Evolutionary conservation across 306 rosid genomes (phyloP).

Genomic region (Ormosia emarginata): DNA sequence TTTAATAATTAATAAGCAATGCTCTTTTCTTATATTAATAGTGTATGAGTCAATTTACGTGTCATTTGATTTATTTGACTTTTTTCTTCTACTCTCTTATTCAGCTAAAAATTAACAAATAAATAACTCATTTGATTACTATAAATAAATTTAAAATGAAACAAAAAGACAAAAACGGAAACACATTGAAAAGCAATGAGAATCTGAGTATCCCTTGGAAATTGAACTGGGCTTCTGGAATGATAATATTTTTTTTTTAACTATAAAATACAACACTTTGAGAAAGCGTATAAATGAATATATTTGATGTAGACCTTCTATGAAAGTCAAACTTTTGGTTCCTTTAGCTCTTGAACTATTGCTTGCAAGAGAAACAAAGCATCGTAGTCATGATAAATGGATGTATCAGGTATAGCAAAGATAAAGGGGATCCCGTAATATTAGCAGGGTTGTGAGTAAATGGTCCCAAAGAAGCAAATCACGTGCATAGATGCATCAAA

Average conservation of each 20-base stretch:
- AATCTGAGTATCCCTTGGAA: constrained; percentile 28
- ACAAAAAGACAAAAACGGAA: neutral
- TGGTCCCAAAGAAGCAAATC: constrained; percentile 52
- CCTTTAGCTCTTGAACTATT: constrained; percentile 24
- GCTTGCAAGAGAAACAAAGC: constrained; percentile 51
- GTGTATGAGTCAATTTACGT: too few species aligned
- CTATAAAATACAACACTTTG: constrained; percentile 16
- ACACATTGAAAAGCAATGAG: neutral
- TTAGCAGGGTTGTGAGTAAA: neutral
- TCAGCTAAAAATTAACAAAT: too few species aligned
- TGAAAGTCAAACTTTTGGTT: constrained; percentile 37
- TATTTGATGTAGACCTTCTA: constrained; percentile 35
- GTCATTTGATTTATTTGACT: too few species aligned
- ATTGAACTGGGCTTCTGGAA: constrained; percentile 15
- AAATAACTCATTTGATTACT: too few species aligned
- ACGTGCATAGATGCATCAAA: constrained; percentile 64
- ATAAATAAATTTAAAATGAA: neutral
- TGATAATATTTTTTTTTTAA: constrained; percentile 3
- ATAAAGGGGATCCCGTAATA: constrained; percentile 7
- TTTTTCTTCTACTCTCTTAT: too few species aligned
- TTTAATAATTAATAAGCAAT: neutral
- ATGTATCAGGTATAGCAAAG: constrained; percentile 4
- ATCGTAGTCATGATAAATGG: neutral
- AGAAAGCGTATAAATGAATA: constrained; percentile 10
- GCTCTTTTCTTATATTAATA: too few species aligned